A percentile compares a stretch with the other conserved stretches of the same genome.
Conservation (phyloP, 2,329 filamentous ascomycete genomes). For the Aspergillus carbonarius region DNA sequence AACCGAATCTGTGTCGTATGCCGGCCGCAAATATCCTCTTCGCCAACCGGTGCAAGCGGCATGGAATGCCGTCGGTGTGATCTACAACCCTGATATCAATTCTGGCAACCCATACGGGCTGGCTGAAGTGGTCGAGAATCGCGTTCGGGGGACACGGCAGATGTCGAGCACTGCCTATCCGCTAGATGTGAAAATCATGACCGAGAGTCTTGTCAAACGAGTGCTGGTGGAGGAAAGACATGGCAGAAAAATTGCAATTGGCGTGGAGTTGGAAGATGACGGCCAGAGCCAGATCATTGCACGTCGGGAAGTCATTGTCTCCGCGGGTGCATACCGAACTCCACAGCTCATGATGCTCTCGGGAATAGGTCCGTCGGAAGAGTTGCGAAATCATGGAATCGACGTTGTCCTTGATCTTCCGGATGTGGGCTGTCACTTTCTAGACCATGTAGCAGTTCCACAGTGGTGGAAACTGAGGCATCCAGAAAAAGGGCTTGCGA, state of each 20-base stretch:
- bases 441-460: constrained; percentile 10
- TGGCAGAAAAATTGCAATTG: neutral
- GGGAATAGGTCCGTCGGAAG: constrained; percentile 26
- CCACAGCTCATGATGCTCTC: constrained; percentile 40
- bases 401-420: constrained; percentile 14
- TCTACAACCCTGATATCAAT: constrained; percentile 7
- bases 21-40: constrained; percentile 14
- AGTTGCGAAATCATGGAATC: constrained; percentile 30
- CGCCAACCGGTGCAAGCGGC: constrained; percentile 6
- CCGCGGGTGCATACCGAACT: constrained; percentile 43
- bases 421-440: constrained; percentile 12
- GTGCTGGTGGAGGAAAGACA: neutral
- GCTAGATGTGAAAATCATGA: constrained; percentile 6
- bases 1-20: constrained; percentile 8
- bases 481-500: constrained; percentile 16
- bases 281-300: constrained; percentile 16
- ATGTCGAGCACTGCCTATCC: constrained; percentile 11
- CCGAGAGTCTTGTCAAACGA: constrained; percentile 8
- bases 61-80: constrained; percentile 1
- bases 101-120: constrained; percentile 12
- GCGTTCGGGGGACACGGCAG: constrained; percentile 5
- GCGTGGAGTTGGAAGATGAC: neutral
- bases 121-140: constrained; percentile 10
- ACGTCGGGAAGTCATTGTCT: constrained; percentile 44
- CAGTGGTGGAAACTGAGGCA: constrained; percentile 19